Conservation (phyloP, 2,329 filamentous ascomycete species). For the Colletotrichum theobromicola region DNA sequence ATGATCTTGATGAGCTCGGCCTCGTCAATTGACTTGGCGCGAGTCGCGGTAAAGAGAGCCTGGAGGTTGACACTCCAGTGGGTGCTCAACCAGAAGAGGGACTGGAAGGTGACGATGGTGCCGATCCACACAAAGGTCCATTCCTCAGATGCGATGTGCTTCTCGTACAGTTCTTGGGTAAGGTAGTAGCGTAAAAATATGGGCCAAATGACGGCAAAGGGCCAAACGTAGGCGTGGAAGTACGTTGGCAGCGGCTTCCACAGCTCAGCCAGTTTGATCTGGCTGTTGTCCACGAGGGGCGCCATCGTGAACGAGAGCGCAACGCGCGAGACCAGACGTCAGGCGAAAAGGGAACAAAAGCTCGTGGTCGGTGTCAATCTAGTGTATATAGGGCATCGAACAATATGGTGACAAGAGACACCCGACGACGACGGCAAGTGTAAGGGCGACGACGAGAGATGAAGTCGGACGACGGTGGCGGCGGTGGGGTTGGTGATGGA, state of each 20-base stretch:
- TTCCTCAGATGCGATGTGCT: constrained; percentile 90
- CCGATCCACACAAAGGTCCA: constrained; percentile 98
- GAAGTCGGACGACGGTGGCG: background rate
- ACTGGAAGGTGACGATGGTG: constrained; percentile 85
- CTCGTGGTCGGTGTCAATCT: background rate
- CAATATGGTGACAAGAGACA: background rate
- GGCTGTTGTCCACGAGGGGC: constrained; percentile 87
- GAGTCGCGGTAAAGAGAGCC: constrained; percentile 79
- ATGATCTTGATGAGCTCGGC: constrained; percentile 92
- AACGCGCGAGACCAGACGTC: background rate
- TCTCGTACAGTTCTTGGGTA: constrained; percentile 82
- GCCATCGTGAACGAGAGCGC: constrained; percentile 54
- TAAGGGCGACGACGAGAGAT: background rate
- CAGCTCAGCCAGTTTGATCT: constrained; percentile 87
- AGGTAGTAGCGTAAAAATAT: constrained; percentile 89
- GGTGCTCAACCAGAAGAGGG: constrained; percentile 91
- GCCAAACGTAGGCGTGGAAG: constrained; percentile 90
- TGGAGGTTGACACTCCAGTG: constrained; percentile 95
- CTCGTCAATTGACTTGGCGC: constrained; percentile 71
- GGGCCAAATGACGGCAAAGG: constrained; percentile 91
- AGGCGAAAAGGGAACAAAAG: background rate
- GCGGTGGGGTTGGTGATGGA: background rate
- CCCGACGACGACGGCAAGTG: background rate
- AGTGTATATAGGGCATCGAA: background rate
- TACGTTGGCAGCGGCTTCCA: constrained; percentile 84